Base-by-base conservation (phyloP, 1,139 yeast species). In the Zygosaccharomyces pseudobailii region DNA sequence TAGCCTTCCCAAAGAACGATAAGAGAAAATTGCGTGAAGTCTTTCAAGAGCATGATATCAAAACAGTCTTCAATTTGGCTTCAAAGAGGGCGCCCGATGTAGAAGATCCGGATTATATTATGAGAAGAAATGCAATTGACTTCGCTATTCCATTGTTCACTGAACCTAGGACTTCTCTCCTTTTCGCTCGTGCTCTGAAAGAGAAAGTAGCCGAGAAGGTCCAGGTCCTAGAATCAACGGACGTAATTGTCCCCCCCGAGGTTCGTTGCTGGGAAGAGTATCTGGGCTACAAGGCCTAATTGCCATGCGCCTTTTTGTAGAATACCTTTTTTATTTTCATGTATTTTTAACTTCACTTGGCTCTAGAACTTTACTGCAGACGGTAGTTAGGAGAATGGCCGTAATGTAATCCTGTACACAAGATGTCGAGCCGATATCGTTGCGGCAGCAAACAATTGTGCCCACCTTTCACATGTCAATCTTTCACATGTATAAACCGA, bases 41-140 rank as follows among this genome's bases (percentile, higher is more conserved):
- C 54, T 92, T 92, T 82, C 94, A 86, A 66, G 78, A 82, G 56
- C 80, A 87, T 70, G 80, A 89, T 61, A 82, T 92, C 65, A 79
- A 84, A 55, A 84, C 88, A 53, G 98, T 92, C 28, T 82, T 92
- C 78, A 94, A 94, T 72, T 78, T 92, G 65, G 97, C 98, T 45
- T 77, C 76, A 60, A 85, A 88, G 42, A 81, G 97, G 67, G 98
- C 97, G 34, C 94, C 87, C 63, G 72, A 77, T 55, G 76, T 87
- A 57, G 71, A 81, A 55, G 97, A 92, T 62, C 84, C 86, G 69
- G 97, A 92, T 71, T 92, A 92, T 67, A 85, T 90, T 47, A 92
- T 92, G 97, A 84, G 99, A 76, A 84, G 99, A 75, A 92, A 90
- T 68, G 97, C 98, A 45, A 94, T 92, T 72, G 99, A 92, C 70